Evolutionary conservation across 495 filamentous ascomycete species (phyloP).

Genomic region (Penicillium dipodomyicola): DNA sequence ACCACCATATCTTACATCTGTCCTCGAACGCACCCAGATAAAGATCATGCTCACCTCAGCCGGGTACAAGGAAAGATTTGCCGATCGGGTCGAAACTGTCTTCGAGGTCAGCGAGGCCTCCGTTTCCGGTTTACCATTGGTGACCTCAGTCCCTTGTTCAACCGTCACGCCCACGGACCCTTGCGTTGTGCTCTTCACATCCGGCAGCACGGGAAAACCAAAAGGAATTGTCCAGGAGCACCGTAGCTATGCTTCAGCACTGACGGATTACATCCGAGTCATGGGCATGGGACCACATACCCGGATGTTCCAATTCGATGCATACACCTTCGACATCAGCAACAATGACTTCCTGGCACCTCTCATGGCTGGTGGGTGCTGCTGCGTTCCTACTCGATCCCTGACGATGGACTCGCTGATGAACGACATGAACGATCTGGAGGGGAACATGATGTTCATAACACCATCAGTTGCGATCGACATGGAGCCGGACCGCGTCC

Average conservation of each 20-base stretch:
- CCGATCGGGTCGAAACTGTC: constrained; percentile 1
- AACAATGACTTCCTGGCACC: constrained; percentile 43
- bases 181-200: constrained; percentile 42
- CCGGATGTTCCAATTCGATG: constrained; percentile 46
- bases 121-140: constrained; percentile 1
- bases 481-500: constrained; percentile 36
- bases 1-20: constrained; percentile 22
- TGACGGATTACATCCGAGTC: constrained; percentile 21
- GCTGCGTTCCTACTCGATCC: constrained; percentile 44
- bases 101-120: constrained; percentile 20
- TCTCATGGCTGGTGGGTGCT: constrained; percentile 43
- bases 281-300: constrained; percentile 18
- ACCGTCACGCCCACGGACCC: constrained; percentile 18
- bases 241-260: constrained; percentile 31
- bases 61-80: constrained; percentile 15
- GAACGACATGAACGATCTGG: constrained; percentile 31
- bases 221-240: constrained; percentile 53
- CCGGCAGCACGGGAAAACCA: constrained; percentile 45
- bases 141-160: background rate
- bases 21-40: constrained; percentile 19
- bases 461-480: constrained; percentile 44
- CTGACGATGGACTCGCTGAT: constrained; percentile 31
- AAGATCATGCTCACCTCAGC: constrained; percentile 20
- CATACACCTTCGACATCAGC: constrained; percentile 47
- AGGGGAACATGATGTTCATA: constrained; percentile 40